Base-by-base conservation (phyloP, 2,329 filamentous ascomycete genomes). In the Dryadomyces quercus-mongolicae region DNA sequence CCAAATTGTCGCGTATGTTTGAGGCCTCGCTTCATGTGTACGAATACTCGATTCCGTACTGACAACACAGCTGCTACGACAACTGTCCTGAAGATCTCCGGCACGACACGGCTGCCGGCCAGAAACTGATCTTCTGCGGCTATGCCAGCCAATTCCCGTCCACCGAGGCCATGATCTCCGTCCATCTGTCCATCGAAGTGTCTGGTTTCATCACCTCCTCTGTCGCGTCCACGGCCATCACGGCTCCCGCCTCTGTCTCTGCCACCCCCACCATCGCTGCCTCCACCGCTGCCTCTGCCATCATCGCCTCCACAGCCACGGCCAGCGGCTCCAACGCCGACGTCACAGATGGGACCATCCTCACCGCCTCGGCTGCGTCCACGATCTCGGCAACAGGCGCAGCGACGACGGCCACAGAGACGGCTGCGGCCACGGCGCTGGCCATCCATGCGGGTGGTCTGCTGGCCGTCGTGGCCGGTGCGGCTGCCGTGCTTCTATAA, bases 1-100 rank as follows among this genome's bases (percentile, higher is more conserved):
- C 58, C 66, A 69, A 58, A 66, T 78, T 51, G 62, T 72, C 48
- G 75, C 74, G 73, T 77, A 63, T 57, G 72, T 67, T 45, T 20
- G 38, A 16, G 18, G 7, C 18, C 34, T 20, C 13, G 20, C 2
- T 12, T 12, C 44, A 16, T n/a, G n/a, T n/a, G n/a, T n/a, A n/a
- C n/a, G n/a, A n/a, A n/a, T n/a, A n/a, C n/a, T n/a, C n/a, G n/a
- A n/a, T n/a, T n/a, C n/a, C n/a, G 6, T 10, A 5, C 31, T 48
- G 42, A 57, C 51, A 34, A 20, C 4, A 12, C 54, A 75, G 73
- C 57, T 78, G 75, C 73, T 78, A 60, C 57, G 59, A 61, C 70
- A 78, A 78, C 72, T 78, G 76, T 69, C 76, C 76, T 62, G 67
- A 73, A 61, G 75, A 78, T 64, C 1, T 62, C 51, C 68, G 71